A percentile compares a stretch with the other conserved stretches of the same genome.
Evolutionary conservation across 371 early-diverging fungal species (phyloP).

Genomic region (Mortierella sp.): DNA sequence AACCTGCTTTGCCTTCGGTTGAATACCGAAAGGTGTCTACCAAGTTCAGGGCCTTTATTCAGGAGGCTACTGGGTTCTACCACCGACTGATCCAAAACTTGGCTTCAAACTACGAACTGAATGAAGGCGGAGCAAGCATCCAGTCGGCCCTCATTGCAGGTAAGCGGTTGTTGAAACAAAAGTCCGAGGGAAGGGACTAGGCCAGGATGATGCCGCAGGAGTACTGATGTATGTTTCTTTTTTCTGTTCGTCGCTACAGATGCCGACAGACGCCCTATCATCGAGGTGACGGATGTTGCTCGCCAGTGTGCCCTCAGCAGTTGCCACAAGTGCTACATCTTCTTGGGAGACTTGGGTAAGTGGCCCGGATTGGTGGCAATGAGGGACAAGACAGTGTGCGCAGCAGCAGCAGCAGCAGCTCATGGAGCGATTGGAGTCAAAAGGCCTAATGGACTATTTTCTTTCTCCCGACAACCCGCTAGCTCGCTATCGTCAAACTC

Average conservation of each 20-base stretch:
- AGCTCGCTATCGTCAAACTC: constrained; percentile 68
- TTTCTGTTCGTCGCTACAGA: too few relatives aligned
- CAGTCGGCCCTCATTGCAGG: constrained; percentile 25
- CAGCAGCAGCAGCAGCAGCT: too few relatives aligned
- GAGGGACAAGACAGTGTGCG: too few relatives aligned
- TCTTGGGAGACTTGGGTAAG: constrained; percentile 69
- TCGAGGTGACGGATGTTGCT: constrained; percentile 46
- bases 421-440: too few relatives aligned
- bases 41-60: constrained; percentile 60
- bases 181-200: too few relatives aligned
- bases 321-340: constrained; percentile 64
- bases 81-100: constrained; percentile 59
- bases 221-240: too few relatives aligned
- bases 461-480: neutral
- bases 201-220: too few relatives aligned
- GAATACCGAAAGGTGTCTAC: constrained; percentile 55
- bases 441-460: too few relatives aligned
- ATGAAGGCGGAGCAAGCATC: constrained; percentile 37
- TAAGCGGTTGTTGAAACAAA: neutral
- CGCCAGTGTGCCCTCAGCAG: constrained; percentile 55
- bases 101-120: constrained; percentile 51
- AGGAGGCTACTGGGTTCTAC: constrained; percentile 65
- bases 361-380: too few relatives aligned
- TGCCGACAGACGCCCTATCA: constrained; percentile 27
- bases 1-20: constrained; percentile 29